Conservation (phyloP, 306 rosid genomes). For the Hippophae gyantsensis region DNA sequence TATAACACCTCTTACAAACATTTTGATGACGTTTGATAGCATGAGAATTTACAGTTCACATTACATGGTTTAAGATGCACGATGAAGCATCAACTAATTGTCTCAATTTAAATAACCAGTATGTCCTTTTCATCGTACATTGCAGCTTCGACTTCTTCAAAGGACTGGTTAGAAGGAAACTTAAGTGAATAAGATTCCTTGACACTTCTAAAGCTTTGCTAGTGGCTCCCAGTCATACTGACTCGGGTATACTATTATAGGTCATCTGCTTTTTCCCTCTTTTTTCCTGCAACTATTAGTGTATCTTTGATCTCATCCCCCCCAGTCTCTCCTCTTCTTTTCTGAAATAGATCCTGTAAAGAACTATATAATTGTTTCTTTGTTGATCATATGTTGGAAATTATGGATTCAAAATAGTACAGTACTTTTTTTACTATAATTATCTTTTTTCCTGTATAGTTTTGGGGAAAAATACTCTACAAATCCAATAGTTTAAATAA, state of each 20-base stretch:
- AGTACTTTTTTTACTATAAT: background rate
- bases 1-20: too few relatives aligned
- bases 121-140: constrained; percentile 18
- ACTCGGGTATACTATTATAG: constrained; percentile 15
- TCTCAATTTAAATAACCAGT: constrained; percentile 7
- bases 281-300: background rate
- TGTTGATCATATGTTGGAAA: constrained; percentile 14
- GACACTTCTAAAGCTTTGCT: constrained; percentile 16
- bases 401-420: constrained; percentile 11
- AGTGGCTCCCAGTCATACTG: constrained; percentile 17
- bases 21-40: too few relatives aligned
- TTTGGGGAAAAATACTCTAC: background rate
- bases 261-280: constrained; percentile 1
- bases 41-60: too few relatives aligned
- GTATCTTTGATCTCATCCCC: background rate
- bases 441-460: background rate
- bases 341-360: background rate
- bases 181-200: constrained; percentile 35
- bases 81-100: background rate
- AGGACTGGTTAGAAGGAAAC: constrained; percentile 66
- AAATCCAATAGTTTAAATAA: too few relatives aligned
- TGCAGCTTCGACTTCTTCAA: constrained; percentile 74
- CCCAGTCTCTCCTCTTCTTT: background rate
- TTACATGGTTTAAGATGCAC: too few relatives aligned
- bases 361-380: background rate